Percentiles rank a stretch among this genome's conserved stretches.
Conservation (phyloP, 805 yeast species). For the Starmerella riodocensis region DNA sequence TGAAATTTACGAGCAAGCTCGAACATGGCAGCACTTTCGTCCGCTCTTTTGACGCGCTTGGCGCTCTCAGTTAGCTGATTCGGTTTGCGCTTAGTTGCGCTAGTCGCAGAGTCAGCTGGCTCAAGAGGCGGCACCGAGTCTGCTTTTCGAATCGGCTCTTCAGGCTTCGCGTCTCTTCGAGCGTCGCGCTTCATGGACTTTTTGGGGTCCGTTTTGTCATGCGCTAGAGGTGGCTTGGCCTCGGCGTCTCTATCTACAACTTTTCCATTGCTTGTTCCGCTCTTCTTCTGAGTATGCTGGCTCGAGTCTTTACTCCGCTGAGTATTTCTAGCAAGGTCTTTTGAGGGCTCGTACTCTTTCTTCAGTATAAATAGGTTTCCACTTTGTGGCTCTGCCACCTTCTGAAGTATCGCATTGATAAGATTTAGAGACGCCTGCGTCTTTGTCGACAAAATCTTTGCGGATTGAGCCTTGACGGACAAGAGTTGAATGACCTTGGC, state of each 20-base stretch:
- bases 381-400: constrained; percentile 3
- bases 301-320: background rate
- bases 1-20: constrained; percentile 38
- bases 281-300: background rate
- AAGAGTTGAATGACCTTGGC: constrained; percentile 4
- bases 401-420: constrained; percentile 3
- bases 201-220: background rate
- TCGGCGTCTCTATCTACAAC: too few species aligned
- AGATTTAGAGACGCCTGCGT: constrained; percentile 8
- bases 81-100: constrained; percentile 22
- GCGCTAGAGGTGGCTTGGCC: too few species aligned
- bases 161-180: background rate
- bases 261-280: too few species aligned
- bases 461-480: constrained; percentile 2
- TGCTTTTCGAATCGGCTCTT: background rate
- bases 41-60: constrained; percentile 12
- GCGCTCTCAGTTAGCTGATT: constrained; percentile 23
- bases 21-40: constrained; percentile 25
- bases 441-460: constrained; percentile 3
- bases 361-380: constrained; percentile 19
- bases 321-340: background rate
- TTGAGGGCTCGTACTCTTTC: constrained; percentile 14
- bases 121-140: background rate
- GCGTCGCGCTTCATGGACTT: background rate
- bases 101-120: constrained; percentile 14